Conservation (phyloP, 1,284 basidiomycete genomes). For the Cryptococcus sp. region DNA sequence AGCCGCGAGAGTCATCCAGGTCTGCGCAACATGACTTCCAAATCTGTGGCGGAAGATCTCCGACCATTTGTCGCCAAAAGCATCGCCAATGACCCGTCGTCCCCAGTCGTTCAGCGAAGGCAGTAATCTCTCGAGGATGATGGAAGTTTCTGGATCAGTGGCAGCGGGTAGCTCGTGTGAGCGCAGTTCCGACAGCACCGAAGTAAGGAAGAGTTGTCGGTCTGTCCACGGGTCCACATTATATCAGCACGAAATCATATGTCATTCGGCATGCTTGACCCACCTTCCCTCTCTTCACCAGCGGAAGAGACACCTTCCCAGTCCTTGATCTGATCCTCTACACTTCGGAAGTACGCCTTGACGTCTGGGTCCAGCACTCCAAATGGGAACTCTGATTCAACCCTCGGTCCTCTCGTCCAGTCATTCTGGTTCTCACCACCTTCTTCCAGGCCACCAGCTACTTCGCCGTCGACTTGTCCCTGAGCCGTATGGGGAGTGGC, state of each 20-base stretch:
- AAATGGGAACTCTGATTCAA: constrained; percentile 73
- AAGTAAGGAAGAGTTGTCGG: constrained; percentile 75
- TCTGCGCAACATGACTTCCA: constrained; percentile 90
- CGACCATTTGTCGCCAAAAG: constrained; percentile 79
- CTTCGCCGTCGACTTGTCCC: not conserved
- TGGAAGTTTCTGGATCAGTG: constrained; percentile 87
- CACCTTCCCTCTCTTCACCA: constrained; percentile 70
- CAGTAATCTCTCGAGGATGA: constrained; percentile 80
- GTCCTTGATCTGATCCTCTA: constrained; percentile 78
- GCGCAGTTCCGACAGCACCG: constrained; percentile 77
- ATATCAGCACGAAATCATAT: not conserved
- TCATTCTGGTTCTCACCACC: constrained; percentile 22
- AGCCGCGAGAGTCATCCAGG: constrained; percentile 70
- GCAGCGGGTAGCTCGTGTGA: constrained; percentile 84
- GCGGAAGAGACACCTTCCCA: constrained; percentile 64
- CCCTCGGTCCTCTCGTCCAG: constrained; percentile 41
- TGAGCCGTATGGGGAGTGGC: constrained; percentile 4
- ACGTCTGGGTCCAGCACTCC: constrained; percentile 82
- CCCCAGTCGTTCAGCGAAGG: constrained; percentile 94
- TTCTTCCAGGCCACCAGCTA: constrained; percentile 6
- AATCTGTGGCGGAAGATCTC: constrained; percentile 74
- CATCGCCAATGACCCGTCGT: constrained; percentile 80
- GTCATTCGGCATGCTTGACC: constrained; percentile 29
- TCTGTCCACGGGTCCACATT: constrained; percentile 57
- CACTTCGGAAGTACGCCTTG: constrained; percentile 85